Percentiles rank a stretch among this genome's conserved stretches.
Conservation (phyloP, 2,329 filamentous ascomycete genomes). For the Diaporthe sp. region DNA sequence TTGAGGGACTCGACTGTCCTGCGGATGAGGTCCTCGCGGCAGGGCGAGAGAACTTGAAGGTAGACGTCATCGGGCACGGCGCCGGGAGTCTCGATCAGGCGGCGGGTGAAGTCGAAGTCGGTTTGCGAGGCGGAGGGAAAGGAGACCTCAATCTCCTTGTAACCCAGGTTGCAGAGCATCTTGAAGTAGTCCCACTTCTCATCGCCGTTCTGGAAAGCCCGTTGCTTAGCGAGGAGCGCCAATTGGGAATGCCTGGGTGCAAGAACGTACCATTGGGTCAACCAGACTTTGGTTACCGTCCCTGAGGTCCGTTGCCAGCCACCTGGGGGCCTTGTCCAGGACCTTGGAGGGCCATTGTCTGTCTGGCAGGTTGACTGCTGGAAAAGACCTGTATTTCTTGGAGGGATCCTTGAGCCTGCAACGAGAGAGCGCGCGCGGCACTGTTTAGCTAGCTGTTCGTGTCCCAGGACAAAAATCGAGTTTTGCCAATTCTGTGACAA, state of each 20-base stretch:
- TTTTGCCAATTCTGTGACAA: background rate
- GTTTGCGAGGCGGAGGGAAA: constrained; percentile 95
- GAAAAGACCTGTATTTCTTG: constrained; percentile 81
- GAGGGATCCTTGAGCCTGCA: constrained; percentile 80
- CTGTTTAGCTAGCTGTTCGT: constrained; percentile 22
- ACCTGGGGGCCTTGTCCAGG: constrained; percentile 87
- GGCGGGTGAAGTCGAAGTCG: constrained; percentile 94
- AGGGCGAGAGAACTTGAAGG: constrained; percentile 93
- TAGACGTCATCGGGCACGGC: constrained; percentile 89
- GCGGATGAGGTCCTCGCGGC: constrained; percentile 89
- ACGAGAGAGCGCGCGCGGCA: background rate
- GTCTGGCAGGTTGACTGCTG: constrained; percentile 74
- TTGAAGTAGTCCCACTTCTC: constrained; percentile 97
- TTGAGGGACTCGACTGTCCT: constrained; percentile 89
- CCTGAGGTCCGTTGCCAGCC: constrained; percentile 89
- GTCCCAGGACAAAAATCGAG: background rate
- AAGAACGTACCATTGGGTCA: constrained; percentile 83
- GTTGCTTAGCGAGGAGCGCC: constrained; percentile 9
- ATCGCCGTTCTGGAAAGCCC: constrained; percentile 78
- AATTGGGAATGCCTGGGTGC: background rate
- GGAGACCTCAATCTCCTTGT: constrained; percentile 97
- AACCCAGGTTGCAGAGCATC: constrained; percentile 91
- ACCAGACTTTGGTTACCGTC: constrained; percentile 96
- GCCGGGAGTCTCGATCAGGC: constrained; percentile 86
- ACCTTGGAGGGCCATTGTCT: constrained; percentile 87